Evolutionary conservation across 202 grass and related monocot genomes (phyloP), one percentile per base, ranked within the genome.

Genomic region (Carex arenaria): DNA sequence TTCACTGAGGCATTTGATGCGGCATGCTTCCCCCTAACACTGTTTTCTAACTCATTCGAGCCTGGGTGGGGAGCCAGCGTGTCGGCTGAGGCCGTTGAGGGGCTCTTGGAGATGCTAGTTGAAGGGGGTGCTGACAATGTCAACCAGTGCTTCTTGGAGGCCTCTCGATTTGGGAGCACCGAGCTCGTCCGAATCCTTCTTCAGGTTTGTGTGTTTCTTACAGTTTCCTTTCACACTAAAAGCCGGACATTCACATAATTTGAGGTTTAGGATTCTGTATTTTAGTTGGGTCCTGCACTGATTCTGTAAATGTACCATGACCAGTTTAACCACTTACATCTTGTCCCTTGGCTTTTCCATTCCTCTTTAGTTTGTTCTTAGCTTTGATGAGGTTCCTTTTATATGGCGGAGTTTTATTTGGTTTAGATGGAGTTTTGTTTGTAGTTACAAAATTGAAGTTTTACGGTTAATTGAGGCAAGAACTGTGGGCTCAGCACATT

Each of bases 111-210:
- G 45, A 84, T 99, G 85, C 88, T 99, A 74, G 96, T 99, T 61
- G 96, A 99, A 86, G 96, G 96, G 10, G 96, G 96, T 8, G 96
- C 96, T 52, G 96, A 99, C 54, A 99, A 99, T 89, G 96, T 99
- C 68, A 99, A 96, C 85, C 91, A 95, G 86, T 99, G 96, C 81
- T 95, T 99, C 90, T 91, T 99, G 83, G 96, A 99, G 91, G 96
- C 96, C 82, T 87, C 93, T 66, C 89, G 96, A 51, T 99, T 95
- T 86, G 96, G 96, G 56, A 99, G 93, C 82, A 99, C 93, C 71
- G 92, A 99, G 85, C 96, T 99, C 7, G 96, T 95, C 14, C 87
- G 85, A 42, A 94, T 99, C 85, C 94, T 99, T 82, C 91, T 99
- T 71, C 86, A 98, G 93, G 96, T 98, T 87, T 80, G 85, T 68